Conservation (phyloP, 345 rosid species). For the Camelina hispida region DNA sequence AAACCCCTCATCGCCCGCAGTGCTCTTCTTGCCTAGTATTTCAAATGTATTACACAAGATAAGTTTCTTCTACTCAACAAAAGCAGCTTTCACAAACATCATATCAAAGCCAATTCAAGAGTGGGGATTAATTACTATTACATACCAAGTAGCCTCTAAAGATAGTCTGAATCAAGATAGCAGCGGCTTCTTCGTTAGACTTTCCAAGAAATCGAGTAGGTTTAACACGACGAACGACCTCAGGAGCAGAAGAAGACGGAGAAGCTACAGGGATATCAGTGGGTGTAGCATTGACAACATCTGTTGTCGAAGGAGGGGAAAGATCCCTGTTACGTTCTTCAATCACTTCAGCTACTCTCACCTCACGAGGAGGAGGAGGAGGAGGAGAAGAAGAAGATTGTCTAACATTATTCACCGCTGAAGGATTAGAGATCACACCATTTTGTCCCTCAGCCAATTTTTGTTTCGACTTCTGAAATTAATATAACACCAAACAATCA, state of each 20-base stretch:
- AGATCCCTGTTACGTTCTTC: conserved; percentile 49
- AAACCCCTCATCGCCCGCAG: conserved; percentile 83
- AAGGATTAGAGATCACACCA: conserved; percentile 50
- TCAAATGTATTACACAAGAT: conserved; percentile 21
- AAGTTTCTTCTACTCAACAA: neutral
- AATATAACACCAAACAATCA: neutral
- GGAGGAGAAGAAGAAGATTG: conserved; percentile 48
- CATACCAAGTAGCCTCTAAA: conserved; percentile 86
- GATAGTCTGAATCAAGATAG: conserved; percentile 83
- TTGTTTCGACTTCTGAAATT: conserved; percentile 40
- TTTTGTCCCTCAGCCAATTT: conserved; percentile 39
- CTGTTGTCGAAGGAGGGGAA: conserved; percentile 43
- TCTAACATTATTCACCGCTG: conserved; percentile 40
- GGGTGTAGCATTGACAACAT: conserved; percentile 46
- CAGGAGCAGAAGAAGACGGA: conserved; percentile 51
- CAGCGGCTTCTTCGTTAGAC: conserved; percentile 80
- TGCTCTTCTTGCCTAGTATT: conserved; percentile 79
- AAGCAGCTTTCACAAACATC: neutral
- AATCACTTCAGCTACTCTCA: conserved; percentile 51
- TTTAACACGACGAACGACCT: conserved; percentile 45
- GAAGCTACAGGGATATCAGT: conserved; percentile 39
- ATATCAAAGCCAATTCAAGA: neutral
- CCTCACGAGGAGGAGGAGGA: conserved; percentile 58
- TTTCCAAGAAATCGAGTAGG: conserved; percentile 59
- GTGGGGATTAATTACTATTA: neutral